These are phyloP conservation scores for Paratinospora sagittata DNA, from an alignment of 164 flowering plant species.

Conservation along the genomic window DNA sequence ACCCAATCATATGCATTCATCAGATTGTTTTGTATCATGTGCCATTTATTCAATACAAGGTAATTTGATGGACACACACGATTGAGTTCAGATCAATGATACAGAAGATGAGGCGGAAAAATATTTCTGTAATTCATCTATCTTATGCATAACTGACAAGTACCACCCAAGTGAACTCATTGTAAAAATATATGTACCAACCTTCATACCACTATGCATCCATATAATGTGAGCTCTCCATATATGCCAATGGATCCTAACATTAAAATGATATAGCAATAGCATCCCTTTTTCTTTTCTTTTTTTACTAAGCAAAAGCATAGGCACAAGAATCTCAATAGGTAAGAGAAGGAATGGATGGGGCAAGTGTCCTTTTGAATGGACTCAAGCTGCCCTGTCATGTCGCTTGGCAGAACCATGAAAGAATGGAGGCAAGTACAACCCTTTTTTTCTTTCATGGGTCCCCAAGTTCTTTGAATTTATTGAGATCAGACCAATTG, in stretches of 20 bases:
- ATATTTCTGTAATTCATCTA: background rate
- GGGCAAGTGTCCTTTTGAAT: background rate
- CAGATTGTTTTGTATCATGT: too few relatives aligned
- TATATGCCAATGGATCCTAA: background rate
- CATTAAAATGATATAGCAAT: background rate
- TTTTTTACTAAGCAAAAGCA: background rate
- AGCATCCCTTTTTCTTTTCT: background rate
- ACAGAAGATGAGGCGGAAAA: too few relatives aligned
- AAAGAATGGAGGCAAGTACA: background rate
- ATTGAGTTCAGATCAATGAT: too few relatives aligned
- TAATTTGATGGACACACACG: too few relatives aligned
- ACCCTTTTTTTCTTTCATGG: background rate
- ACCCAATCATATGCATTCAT: too few relatives aligned
- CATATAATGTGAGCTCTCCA: background rate
- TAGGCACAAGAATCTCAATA: background rate
- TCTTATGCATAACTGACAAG: background rate
- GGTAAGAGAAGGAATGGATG: too few relatives aligned
- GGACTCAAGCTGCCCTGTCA: background rate
- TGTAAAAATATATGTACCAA: background rate
- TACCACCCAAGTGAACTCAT: too few relatives aligned
- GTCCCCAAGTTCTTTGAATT: conserved; percentile 1
- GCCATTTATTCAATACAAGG: too few relatives aligned
- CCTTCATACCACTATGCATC: background rate
- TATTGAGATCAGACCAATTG: background rate
- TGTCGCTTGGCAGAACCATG: background rate